Evolutionary conservation across 768 basidiomycete genomes (phyloP).

Genomic region (Lanmaoa rubissima): DNA sequence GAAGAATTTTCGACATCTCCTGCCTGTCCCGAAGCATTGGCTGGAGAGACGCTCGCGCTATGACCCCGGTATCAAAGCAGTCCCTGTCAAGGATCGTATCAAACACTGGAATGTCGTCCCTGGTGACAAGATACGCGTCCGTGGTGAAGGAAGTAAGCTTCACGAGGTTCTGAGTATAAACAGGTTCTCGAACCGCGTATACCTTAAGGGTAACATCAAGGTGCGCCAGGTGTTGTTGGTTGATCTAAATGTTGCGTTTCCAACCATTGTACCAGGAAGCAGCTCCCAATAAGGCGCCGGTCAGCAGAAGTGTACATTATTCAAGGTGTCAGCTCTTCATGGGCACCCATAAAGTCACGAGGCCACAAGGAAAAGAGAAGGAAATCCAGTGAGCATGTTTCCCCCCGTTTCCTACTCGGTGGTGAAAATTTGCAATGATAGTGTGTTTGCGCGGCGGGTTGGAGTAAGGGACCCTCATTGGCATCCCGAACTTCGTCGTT

Average conservation of each 20-base stretch:
- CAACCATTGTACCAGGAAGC: constrained; percentile 18
- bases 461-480: constrained; percentile 60
- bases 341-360: constrained; percentile 49
- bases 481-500: constrained; percentile 53
- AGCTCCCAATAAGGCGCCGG: constrained; percentile 22
- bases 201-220: constrained; percentile 46
- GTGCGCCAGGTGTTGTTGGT: constrained; percentile 21
- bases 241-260: neutral
- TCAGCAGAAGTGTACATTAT: constrained; percentile 56
- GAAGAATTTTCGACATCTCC: constrained; percentile 65
- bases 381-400: constrained; percentile 44
- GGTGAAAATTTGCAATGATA: constrained; percentile 28
- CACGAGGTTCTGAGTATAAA: constrained; percentile 76
- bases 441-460: constrained; percentile 76
- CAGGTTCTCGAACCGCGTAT: constrained; percentile 64
- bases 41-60: constrained; percentile 42
- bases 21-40: constrained; percentile 58
- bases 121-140: constrained; percentile 73
- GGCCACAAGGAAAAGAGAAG: constrained; percentile 32
- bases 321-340: constrained; percentile 78
- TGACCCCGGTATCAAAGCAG: constrained; percentile 49
- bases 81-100: constrained; percentile 64
- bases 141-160: constrained; percentile 60
- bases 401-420: neutral
- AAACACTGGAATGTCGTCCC: constrained; percentile 88